Conservation (phyloP, 1,139 yeast species). For the Hyphopichia khmerensis region DNA sequence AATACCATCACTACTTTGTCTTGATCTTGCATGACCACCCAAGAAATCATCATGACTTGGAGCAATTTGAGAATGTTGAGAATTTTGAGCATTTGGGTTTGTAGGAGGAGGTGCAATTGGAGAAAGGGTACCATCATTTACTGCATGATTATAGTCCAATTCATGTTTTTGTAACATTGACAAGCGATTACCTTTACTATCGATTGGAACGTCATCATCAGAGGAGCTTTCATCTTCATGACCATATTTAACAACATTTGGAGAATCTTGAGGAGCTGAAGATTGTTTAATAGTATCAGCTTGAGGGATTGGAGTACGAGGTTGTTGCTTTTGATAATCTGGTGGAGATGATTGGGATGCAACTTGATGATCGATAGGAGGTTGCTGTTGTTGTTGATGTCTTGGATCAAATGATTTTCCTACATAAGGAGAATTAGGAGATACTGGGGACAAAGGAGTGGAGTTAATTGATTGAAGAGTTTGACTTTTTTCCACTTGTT, state of each 20-base stretch:
- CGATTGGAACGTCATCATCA: slow-evolving; percentile 14
- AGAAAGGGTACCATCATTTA: slow-evolving; percentile 3
- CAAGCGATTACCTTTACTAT: slow-evolving; percentile 17
- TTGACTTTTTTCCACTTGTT: neutral
- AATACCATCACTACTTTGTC: slow-evolving; percentile 25
- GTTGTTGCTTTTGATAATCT: neutral
- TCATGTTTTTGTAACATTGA: slow-evolving; percentile 37
- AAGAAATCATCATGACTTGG: neutral
- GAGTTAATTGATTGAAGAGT: slow-evolving; percentile 3
- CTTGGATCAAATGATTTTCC: slow-evolving; percentile 1
- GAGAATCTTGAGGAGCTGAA: slow-evolving; percentile 15
- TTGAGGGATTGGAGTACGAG: neutral
- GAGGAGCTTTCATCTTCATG: slow-evolving; percentile 8
- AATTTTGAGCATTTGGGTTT: slow-evolving; percentile 10
- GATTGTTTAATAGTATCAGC: neutral
- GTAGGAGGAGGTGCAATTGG: slow-evolving; percentile 8
- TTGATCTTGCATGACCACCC: slow-evolving; percentile 10
- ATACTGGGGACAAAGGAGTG: slow-evolving; percentile 8
- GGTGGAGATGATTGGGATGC: neutral
- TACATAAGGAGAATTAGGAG: neutral
- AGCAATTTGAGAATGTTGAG: too few relatives aligned
- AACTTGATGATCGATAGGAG: neutral
- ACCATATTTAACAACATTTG: slow-evolving; percentile 26
- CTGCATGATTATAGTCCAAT: slow-evolving; percentile 13
- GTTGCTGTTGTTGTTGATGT: neutral